Conservation (phyloP, 1,139 yeast species). For the Blastobotrys elegans region DNA sequence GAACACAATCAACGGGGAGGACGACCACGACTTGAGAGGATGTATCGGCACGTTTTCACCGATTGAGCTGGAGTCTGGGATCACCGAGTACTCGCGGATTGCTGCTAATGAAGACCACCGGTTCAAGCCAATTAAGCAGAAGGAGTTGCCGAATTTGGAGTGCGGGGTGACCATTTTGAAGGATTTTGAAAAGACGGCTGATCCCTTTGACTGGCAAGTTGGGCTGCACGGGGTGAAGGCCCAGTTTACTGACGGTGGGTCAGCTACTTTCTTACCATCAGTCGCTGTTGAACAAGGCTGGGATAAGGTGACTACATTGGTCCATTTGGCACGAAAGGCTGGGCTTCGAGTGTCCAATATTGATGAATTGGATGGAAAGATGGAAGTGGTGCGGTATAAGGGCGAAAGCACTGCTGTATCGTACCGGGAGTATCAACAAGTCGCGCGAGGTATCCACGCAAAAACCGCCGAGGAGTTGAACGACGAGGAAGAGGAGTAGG, state of each 20-base stretch:
- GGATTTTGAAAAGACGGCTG: slow-evolving; percentile 49
- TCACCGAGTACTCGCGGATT: slow-evolving; percentile 55
- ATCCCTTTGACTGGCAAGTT: slow-evolving; percentile 67
- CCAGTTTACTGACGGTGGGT: slow-evolving; percentile 39
- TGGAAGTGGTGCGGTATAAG: slow-evolving; percentile 34
- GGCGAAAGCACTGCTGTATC: slow-evolving; percentile 31
- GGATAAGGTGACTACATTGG: slow-evolving; percentile 67
- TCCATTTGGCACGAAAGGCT: slow-evolving; percentile 68
- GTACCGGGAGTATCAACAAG: slow-evolving; percentile 28
- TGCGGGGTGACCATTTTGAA: slow-evolving; percentile 61
- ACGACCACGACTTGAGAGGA: slow-evolving; percentile 60
- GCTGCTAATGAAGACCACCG: slow-evolving; percentile 77
- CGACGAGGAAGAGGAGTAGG: too few species aligned
- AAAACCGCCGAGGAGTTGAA: too few species aligned
- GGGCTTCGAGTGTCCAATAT: slow-evolving; percentile 37
- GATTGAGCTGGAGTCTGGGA: slow-evolving; percentile 49
- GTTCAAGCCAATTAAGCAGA: slow-evolving; percentile 56
- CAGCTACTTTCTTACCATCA: slow-evolving; percentile 85
- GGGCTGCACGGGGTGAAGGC: slow-evolving; percentile 81
- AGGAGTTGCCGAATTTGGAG: slow-evolving; percentile 51
- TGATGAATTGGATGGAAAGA: slow-evolving; percentile 13
- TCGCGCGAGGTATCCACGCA: not conserved
- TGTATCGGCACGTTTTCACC: slow-evolving; percentile 84
- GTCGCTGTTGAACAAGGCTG: slow-evolving; percentile 90
- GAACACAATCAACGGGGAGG: slow-evolving; percentile 39